Evolutionary conservation across 495 filamentous ascomycete species (phyloP), one percentile per base, ranked within the genome.

Genomic region (Staphylotrichum longicolle): DNA sequence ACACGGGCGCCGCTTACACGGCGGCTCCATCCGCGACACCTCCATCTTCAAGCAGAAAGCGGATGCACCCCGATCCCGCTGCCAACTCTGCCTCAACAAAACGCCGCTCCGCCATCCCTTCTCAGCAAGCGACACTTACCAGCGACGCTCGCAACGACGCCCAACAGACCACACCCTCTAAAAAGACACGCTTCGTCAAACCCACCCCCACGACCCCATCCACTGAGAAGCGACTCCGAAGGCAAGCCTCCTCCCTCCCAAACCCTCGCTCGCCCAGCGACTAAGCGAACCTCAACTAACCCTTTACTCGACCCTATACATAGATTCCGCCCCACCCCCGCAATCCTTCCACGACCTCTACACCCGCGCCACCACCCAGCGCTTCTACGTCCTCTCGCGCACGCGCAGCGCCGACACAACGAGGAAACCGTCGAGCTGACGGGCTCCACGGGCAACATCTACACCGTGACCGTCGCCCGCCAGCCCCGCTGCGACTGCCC

Each of bases 401-500:
- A 70, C 63, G 27, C 74, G 72, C 20, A 7, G 53, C 39, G 70
- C 70, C 45, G 14, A 15, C 49, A 68, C 65, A 0, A 34, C 7
- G 69, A 75, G 42, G 79, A 82, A 61, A 74, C 67, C 1, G 83
- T 93, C 65, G 82, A 88, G 41, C 75, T 95, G 52, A 86, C 86
- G 12, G 91, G 91, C 32, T 82, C 86, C 7, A 90, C 86, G 4
- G 90, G 89, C 5, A 91, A 92, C 65, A 75, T 93, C 50, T 95
- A 95, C 75, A 83, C 75, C 9, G 74, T 82, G 27, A 66, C 67
- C 14, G 69, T 83, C 44, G 67, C 72, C 3, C 85, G 80, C 33
- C 66, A 78, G 42, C 88, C 88, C 0, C 71, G 47, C n/a, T 95
- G 91, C 72, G 77, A 77, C 46, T 92, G 90, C 70, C 87, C 88